Conservation (phyloP, 805 yeast species). For the Barnettozyma populi region DNA sequence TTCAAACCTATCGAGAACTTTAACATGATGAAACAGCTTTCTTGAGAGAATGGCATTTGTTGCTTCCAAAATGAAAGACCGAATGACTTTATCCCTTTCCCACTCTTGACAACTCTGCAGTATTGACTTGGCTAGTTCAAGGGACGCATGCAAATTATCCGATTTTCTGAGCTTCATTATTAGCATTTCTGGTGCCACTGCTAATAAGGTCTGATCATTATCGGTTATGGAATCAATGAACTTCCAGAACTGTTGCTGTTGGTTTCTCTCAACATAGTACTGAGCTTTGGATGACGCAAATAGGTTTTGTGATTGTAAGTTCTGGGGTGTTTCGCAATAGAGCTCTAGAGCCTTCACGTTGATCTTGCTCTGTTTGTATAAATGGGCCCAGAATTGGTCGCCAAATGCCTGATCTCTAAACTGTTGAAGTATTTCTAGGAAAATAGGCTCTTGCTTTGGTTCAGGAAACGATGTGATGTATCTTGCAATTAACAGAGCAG, state of each 20-base stretch:
- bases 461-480: conserved; percentile 9
- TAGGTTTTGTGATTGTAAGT: not conserved
- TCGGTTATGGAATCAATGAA: conserved; percentile 7
- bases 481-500: conserved; percentile 10
- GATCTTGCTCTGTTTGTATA: conserved; percentile 11
- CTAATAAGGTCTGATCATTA: not conserved
- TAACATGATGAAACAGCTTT: conserved; percentile 5
- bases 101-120: not conserved
- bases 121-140: conserved; percentile 3
- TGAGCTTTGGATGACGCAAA: conserved; percentile 6
- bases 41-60: not conserved
- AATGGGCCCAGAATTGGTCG: conserved; percentile 12
- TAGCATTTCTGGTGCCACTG: conserved; percentile 12
- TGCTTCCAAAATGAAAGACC: conserved; percentile 4
- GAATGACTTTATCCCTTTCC: not conserved
- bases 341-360: not conserved
- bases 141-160: conserved; percentile 1
- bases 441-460: not conserved
- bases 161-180: conserved; percentile 7
- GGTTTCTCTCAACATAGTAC: conserved; percentile 5
- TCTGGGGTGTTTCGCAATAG: not conserved
- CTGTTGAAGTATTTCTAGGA: not conserved
- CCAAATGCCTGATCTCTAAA: conserved; percentile 8
- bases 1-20: conserved; percentile 13
- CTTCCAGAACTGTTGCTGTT: conserved; percentile 12